A percentile compares a stretch with the other conserved stretches of the same genome.
Conservation (phyloP, 768 basidiomycete genomes). For the Bullera alba region DNA sequence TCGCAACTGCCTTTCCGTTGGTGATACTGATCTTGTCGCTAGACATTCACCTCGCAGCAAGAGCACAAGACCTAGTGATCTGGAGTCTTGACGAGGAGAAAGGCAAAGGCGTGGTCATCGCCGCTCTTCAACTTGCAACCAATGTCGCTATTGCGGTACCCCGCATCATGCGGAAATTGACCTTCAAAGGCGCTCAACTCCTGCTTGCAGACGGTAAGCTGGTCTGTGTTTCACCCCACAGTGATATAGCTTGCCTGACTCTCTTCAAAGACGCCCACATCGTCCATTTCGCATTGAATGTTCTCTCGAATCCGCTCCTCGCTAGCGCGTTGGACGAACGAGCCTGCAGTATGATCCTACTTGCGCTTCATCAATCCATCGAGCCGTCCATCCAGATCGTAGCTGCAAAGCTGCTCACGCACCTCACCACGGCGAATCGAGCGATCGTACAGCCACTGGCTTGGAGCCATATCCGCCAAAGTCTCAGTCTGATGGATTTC, state of each 20-base stretch:
- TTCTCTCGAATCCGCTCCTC: conserved; percentile 29
- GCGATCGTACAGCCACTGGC: conserved; percentile 39
- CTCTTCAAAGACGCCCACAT: conserved; percentile 25
- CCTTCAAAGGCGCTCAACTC: conserved; percentile 32
- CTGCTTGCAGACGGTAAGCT: conserved; percentile 32
- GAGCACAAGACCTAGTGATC: conserved; percentile 25
- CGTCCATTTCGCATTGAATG: conserved; percentile 29
- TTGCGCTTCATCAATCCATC: conserved; percentile 34
- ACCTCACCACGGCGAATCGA: conserved; percentile 30
- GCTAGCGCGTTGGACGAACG: conserved; percentile 31
- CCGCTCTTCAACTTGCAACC: conserved; percentile 25
- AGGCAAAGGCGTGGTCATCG: conserved; percentile 22
- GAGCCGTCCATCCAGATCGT: conserved; percentile 38
- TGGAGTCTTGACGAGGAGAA: conserved; percentile 35
- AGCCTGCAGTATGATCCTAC: conserved; percentile 34
- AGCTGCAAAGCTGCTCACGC: conserved; percentile 35
- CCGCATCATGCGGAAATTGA: conserved; percentile 15
- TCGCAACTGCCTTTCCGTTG: not conserved
- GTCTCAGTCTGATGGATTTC: conserved; percentile 33
- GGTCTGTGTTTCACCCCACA: not conserved
- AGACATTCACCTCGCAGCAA: conserved; percentile 22
- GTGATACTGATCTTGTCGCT: not conserved
- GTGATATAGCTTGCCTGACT: not conserved
- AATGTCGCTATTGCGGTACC: conserved; percentile 23
- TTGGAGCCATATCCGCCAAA: conserved; percentile 37